Percentiles rank a stretch among this genome's conserved stretches.
Conservation (phyloP, 2,329 filamentous ascomycete species). For the Xylariaceae sp. region DNA sequence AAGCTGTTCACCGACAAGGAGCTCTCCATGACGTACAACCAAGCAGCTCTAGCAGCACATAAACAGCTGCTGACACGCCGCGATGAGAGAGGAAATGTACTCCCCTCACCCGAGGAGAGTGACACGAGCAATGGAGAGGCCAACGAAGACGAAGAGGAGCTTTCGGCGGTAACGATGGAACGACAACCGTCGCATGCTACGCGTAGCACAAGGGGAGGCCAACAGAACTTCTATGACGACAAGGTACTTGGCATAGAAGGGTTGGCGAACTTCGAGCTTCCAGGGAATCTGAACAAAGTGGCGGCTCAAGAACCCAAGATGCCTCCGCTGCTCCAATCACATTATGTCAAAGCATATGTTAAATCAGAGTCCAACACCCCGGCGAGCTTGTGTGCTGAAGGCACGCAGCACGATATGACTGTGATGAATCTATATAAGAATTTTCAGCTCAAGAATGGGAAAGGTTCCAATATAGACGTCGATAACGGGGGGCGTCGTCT, state of each 20-base stretch:
- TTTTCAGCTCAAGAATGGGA: constrained; percentile 60
- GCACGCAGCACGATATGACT: constrained; percentile 61
- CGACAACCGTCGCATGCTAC: constrained; percentile 69
- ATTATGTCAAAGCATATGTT: constrained; percentile 65
- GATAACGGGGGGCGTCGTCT: constrained; percentile 61
- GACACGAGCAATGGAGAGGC: constrained; percentile 59
- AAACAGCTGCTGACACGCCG: constrained; percentile 67
- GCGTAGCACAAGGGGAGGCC: constrained; percentile 64
- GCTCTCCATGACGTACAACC: constrained; percentile 69
- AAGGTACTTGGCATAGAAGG: constrained; percentile 66
- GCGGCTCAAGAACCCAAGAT: constrained; percentile 64
- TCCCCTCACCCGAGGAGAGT: constrained; percentile 59
- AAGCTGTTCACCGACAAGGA: constrained; percentile 76
- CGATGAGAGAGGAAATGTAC: constrained; percentile 56
- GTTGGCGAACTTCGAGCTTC: constrained; percentile 64
- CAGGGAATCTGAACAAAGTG: constrained; percentile 64
- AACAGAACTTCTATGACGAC: constrained; percentile 63
- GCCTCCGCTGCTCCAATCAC: constrained; percentile 62
- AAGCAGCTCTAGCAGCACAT: constrained; percentile 66
- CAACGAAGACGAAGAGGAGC: constrained; percentile 57
- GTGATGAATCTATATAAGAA: constrained; percentile 65
- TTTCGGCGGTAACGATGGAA: constrained; percentile 65
- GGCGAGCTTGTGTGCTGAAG: constrained; percentile 56
- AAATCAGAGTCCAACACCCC: constrained; percentile 64
- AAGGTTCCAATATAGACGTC: constrained; percentile 62